These are phyloP conservation scores for Escallonia herrerae DNA, from an alignment of 129 eudicot genomes.

Conservation along the genomic window DNA sequence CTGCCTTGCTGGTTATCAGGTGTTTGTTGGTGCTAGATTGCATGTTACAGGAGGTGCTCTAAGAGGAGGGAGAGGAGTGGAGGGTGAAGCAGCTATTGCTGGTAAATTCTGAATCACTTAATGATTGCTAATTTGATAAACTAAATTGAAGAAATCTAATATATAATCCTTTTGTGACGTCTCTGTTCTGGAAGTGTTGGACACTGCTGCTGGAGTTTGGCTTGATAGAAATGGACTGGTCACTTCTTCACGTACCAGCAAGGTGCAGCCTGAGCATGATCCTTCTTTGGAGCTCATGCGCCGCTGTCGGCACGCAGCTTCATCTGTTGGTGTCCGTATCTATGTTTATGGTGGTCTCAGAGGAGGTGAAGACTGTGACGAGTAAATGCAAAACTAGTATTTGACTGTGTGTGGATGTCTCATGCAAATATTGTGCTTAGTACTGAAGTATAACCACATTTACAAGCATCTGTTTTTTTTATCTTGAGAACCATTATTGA, in stretches of 20 bases:
- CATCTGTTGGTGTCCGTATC: conserved; percentile 83
- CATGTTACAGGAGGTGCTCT: conserved; percentile 97
- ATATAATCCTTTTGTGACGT: not conserved
- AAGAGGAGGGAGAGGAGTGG: conserved; percentile 90
- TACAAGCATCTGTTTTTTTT: too few species aligned
- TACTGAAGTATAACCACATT: too few species aligned
- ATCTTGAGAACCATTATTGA: too few species aligned
- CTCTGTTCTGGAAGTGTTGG: conserved; percentile 55
- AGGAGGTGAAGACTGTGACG: conserved; percentile 54
- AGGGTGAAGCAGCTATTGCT: conserved; percentile 91
- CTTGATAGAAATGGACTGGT: conserved; percentile 89
- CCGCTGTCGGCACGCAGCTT: conserved; percentile 97
- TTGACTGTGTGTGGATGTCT: too few species aligned
- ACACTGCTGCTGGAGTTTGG: conserved; percentile 99
- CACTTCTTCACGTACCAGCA: conserved; percentile 53
- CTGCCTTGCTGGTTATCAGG: conserved; percentile 40
- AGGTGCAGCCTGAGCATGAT: conserved; percentile 54
- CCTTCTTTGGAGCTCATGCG: conserved; percentile 85
- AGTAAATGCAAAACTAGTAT: conserved; percentile 4
- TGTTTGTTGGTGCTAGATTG: conserved; percentile 94
- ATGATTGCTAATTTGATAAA: conserved; percentile 5
- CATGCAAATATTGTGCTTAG: too few species aligned
- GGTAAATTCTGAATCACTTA: conserved; percentile 37
- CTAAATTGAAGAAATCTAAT: not conserved
- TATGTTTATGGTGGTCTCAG: conserved; percentile 89